Conservation (phyloP, 2,329 filamentous ascomycete species). For the Aureobasidium vineae region DNA sequence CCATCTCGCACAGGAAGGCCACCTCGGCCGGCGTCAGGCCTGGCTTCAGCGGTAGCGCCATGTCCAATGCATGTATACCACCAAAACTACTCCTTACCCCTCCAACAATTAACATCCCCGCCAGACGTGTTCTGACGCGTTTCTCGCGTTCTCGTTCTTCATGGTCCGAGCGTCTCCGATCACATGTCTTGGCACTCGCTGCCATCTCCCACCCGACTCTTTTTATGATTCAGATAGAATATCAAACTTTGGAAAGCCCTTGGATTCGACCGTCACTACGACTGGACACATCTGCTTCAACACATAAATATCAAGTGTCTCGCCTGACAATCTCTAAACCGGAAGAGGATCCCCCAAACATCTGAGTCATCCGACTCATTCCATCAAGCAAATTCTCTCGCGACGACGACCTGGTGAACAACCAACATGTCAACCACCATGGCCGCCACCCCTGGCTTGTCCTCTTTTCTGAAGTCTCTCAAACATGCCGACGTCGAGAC, state of each 20-base stretch:
- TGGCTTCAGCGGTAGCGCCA: conserved; percentile 62
- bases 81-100: not conserved
- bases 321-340: not conserved
- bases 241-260: not conserved
- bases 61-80: conserved; percentile 35
- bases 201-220: not conserved
- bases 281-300: not conserved
- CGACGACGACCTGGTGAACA: conserved; percentile 36
- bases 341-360: not conserved
- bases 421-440: conserved; percentile 53
- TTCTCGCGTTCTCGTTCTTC: not conserved
- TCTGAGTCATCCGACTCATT: conserved; percentile 13
- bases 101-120: not conserved
- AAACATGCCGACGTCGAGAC: conserved; percentile 73
- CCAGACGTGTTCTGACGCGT: conserved; percentile 8
- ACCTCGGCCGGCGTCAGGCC: conserved; percentile 83
- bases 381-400: conserved; percentile 14
- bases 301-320: not conserved
- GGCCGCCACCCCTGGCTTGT: conserved; percentile 68
- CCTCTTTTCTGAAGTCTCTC: conserved; percentile 74
- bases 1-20: conserved; percentile 96
- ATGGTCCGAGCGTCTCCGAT: conserved; percentile 4
- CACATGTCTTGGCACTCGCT: conserved; percentile 12
- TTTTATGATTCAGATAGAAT: conserved; percentile 1
- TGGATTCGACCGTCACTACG: not conserved